Evolutionary conservation across 805 yeast species (phyloP).

Genomic region (Crinitomyces ghanaensis): DNA sequence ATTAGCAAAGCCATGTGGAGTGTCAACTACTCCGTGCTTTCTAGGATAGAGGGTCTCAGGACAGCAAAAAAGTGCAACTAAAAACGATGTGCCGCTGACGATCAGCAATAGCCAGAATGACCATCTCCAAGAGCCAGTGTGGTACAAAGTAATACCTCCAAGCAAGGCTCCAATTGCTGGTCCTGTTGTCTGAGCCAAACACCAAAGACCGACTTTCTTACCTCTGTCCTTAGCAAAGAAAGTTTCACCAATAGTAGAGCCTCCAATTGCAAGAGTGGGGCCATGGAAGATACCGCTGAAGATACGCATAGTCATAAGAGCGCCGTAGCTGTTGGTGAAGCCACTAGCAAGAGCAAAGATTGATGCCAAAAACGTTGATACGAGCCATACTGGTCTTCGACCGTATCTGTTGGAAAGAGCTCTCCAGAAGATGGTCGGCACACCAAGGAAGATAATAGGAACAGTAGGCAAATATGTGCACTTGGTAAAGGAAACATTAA

Average conservation of each 20-base stretch:
- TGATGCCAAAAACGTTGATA: slow-evolving; percentile 2
- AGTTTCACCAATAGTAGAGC: slow-evolving; percentile 8
- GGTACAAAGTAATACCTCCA: slow-evolving; percentile 8
- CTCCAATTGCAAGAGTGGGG: slow-evolving; percentile 11
- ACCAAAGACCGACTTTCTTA: slow-evolving; percentile 8
- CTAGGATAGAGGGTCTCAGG: slow-evolving; percentile 2
- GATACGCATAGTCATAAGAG: slow-evolving; percentile 7
- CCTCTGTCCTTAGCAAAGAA: slow-evolving; percentile 9
- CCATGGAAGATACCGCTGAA: slow-evolving; percentile 6
- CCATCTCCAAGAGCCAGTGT: slow-evolving; percentile 6
- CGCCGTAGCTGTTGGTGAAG: slow-evolving; percentile 7
- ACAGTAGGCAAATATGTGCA: slow-evolving; percentile 10
- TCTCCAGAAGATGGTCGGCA: slow-evolving; percentile 9
- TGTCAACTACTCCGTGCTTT: slow-evolving; percentile 17
- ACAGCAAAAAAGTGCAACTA: background rate
- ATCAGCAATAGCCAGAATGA: background rate
- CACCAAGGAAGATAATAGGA: slow-evolving; percentile 9
- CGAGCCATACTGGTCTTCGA: slow-evolving; percentile 7
- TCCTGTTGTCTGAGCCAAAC: slow-evolving; percentile 6
- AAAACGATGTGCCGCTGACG: background rate
- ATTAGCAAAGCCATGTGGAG: slow-evolving; percentile 15
- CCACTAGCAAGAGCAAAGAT: slow-evolving; percentile 8
- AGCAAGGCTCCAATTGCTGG: slow-evolving; percentile 9
- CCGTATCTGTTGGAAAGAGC: slow-evolving; percentile 11
- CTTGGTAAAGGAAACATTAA: slow-evolving; percentile 8